Conservation (phyloP, 2,329 filamentous ascomycete species). For the Biscogniauxia sp. region DNA sequence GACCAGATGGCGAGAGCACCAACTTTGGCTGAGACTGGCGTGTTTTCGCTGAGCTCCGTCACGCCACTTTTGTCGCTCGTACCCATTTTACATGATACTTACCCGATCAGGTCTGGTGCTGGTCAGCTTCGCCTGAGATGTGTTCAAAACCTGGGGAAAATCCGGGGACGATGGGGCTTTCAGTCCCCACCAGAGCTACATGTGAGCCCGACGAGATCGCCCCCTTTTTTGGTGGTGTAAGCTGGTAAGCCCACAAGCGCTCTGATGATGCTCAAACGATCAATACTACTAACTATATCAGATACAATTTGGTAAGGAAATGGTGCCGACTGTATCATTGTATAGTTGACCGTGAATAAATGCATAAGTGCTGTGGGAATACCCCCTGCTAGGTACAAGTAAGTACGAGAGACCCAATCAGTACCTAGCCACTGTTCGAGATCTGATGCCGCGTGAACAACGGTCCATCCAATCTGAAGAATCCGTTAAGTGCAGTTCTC, state of each 20-base stretch:
- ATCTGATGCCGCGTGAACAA: neutral
- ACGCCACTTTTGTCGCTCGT: neutral
- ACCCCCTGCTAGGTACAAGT: neutral
- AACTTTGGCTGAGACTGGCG: slow-evolving; percentile 25
- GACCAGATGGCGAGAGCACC: neutral
- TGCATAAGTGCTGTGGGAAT: neutral
- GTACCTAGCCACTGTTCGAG: neutral
- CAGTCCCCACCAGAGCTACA: neutral
- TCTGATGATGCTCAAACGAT: no score
- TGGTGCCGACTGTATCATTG: neutral
- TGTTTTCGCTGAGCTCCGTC: slow-evolving; percentile 14
- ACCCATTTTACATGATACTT: slow-evolving; percentile 17
- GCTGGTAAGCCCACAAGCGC: neutral
- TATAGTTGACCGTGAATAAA: neutral
- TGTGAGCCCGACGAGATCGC: neutral
- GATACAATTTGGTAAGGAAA: neutral
- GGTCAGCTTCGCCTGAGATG: neutral
- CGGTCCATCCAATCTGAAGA: neutral
- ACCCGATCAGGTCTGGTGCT: slow-evolving; percentile 15
- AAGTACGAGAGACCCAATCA: neutral
- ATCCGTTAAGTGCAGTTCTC: neutral
- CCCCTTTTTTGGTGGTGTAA: neutral
- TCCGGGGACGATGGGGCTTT: slow-evolving; percentile 13
- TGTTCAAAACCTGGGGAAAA: slow-evolving; percentile 24
- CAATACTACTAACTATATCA: no score